A percentile compares a stretch with the other conserved stretches of the same genome.
phyloP scores from a whole-genome alignment of 192 early-diverging fungal genomes.

The Umbelopsis isabellina region DNA sequence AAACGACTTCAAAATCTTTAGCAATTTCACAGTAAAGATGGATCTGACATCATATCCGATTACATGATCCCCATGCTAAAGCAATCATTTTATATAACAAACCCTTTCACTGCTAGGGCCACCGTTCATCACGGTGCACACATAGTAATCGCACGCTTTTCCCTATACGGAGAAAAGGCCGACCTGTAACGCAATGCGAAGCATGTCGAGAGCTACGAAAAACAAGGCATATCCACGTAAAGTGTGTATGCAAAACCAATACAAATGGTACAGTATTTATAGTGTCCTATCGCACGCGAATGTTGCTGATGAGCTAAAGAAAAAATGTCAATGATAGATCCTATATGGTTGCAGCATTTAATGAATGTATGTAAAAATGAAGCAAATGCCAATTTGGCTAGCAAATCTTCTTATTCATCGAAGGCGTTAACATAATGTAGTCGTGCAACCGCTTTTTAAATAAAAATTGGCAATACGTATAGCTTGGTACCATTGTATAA shows the following conservation, averaged over 20 bases:
- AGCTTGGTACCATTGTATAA: no score
- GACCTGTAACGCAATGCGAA: conserved; percentile 19
- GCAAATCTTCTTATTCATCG: no score
- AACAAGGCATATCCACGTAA: conserved; percentile 3
- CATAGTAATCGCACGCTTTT: conserved; percentile 11
- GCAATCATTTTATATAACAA: neutral
- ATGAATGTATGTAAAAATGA: no score
- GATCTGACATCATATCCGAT: no score
- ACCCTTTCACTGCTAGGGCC: neutral
- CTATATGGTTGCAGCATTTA: no score
- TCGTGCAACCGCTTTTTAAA: no score
- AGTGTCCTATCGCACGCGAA: neutral
- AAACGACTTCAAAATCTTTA: neutral
- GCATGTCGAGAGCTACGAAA: conserved; percentile 9
- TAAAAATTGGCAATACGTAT: no score
- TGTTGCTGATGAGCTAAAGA: neutral
- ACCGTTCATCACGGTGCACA: conserved; percentile 21
- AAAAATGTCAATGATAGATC: neutral
- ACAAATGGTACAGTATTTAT: neutral
- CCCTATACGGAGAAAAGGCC: conserved; percentile 15
- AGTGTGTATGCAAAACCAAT: conserved; percentile 1
- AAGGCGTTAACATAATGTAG: no score
- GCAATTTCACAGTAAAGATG: neutral
- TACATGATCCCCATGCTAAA: neutral
- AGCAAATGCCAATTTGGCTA: no score